Evolutionary conservation across 805 yeast genomes (phyloP), one percentile per base, ranked within the genome.

Genomic region (Candida ipomoeae): DNA sequence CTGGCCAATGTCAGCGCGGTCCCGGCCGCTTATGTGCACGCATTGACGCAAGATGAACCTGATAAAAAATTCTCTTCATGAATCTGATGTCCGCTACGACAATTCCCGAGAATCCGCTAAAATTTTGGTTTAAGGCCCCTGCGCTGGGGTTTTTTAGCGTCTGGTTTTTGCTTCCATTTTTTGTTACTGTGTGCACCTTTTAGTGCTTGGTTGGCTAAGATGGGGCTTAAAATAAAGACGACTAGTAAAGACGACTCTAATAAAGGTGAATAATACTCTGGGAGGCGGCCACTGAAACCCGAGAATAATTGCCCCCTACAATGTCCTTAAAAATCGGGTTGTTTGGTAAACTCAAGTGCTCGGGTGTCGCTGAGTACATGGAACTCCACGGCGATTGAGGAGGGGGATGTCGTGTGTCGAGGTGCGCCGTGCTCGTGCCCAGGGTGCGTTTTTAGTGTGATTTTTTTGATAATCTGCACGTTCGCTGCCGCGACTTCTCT

Each of bases 391-490:
- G 35, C 35, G 35, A 33, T 33, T 33, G 35, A n/a, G 15, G 8
- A n/a, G 15, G n/a, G n/a, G 35, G 10, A 33, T n/a, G 14, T 33
- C 15, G 14, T n/a, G 6, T 14, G 40, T n/a, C 13, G 26, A 17
- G 35, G 15, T 29, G 35, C 44, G 45, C 37, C 29, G 36, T 32
- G 26, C 29, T 20, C 18, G 3, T 42, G 29, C 8, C 31, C 38
- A 36, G 8, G 14, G 29, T 41, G 37, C 45, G 29, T 32, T 29
- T 20, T 15, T n/a, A 17, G 44, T 43, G 35, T 38, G 46, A 40
- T 49, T 40, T 49, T 45, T 49, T 40, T 40, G 48, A 40, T 49
- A 43, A 34, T 18, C 33, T 26, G 40, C 40, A 20, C 42, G 31
- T 39, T 36, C 43, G 42, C 23, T 23, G 32, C 46, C 40, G 33